Conservation (phyloP, 371 early-diverging fungal genomes). For the Mucor lusitanicus region DNA sequence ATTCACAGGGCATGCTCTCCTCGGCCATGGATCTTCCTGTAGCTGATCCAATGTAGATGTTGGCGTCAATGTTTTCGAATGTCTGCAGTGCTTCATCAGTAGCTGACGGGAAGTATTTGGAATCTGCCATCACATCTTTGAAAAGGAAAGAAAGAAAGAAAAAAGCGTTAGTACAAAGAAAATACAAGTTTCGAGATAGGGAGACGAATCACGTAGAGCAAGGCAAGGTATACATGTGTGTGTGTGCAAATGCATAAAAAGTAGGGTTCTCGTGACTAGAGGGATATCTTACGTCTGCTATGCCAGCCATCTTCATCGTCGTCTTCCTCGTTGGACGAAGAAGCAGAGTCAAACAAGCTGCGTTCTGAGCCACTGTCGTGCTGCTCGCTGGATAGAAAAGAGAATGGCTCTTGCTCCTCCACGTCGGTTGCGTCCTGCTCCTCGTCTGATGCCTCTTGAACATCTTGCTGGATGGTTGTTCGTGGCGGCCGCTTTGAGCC, state of each 20-base stretch:
- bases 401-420: background rate
- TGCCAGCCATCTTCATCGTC: background rate
- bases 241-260: background rate
- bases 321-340: background rate
- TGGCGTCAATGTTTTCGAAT: constrained; percentile 61
- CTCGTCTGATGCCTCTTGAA: background rate
- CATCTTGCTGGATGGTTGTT: background rate
- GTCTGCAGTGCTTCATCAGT: constrained; percentile 51
- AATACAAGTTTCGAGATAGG: background rate
- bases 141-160: background rate
- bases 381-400: background rate
- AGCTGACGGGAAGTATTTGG: constrained; percentile 27
- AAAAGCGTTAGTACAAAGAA: too few relatives aligned
- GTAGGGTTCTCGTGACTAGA: background rate
- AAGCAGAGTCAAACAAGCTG: background rate
- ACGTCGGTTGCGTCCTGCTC: background rate
- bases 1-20: constrained; percentile 77
- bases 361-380: background rate
- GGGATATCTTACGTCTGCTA: background rate
- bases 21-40: constrained; percentile 70
- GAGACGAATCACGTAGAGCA: background rate
- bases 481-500: constrained; percentile 29
- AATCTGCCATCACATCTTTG: background rate
- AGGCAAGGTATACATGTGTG: background rate
- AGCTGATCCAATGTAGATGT: constrained; percentile 69